These are phyloP conservation scores for Tricholoma hemisulphureum DNA, from an alignment of 768 basidiomycete species.

Conservation along the genomic window DNA sequence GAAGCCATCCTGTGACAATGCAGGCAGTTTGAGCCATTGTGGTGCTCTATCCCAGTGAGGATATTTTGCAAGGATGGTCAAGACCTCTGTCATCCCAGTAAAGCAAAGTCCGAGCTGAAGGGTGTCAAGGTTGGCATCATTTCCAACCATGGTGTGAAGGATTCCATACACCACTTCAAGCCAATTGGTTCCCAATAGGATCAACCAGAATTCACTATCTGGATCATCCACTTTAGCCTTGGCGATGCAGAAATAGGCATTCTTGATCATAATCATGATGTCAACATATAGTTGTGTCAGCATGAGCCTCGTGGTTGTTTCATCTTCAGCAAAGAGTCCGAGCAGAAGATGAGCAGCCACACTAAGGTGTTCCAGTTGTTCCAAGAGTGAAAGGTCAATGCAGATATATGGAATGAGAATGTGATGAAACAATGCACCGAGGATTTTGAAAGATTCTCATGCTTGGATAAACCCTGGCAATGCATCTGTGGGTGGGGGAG, in stretches of 20 bases:
- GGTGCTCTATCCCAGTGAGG: conserved; percentile 40
- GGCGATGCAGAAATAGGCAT: conserved; percentile 36
- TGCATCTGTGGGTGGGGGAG: background rate
- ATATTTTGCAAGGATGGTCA: conserved; percentile 32
- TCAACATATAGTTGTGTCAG: conserved; percentile 25
- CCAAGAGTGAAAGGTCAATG: conserved; percentile 25
- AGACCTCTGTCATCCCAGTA: conserved; percentile 30
- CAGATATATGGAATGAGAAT: conserved; percentile 31
- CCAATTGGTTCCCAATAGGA: conserved; percentile 38
- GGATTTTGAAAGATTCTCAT: conserved; percentile 17
- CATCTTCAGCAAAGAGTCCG: background rate
- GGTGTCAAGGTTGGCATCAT: conserved; percentile 28
- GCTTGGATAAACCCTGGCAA: conserved; percentile 17
- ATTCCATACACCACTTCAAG: conserved; percentile 36
- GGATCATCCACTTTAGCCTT: conserved; percentile 35
- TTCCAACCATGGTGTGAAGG: conserved; percentile 34
- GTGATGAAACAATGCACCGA: conserved; percentile 23
- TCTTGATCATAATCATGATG: conserved; percentile 38
- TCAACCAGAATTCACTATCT: conserved; percentile 30
- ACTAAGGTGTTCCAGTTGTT: conserved; percentile 35
- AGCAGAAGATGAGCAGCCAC: conserved; percentile 30
- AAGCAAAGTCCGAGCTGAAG: conserved; percentile 26
- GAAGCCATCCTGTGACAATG: conserved; percentile 20
- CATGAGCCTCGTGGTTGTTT: background rate
- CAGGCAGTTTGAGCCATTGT: conserved; percentile 30